Conservation (phyloP, 768 basidiomycete genomes). For the Leccinum variicolor region DNA sequence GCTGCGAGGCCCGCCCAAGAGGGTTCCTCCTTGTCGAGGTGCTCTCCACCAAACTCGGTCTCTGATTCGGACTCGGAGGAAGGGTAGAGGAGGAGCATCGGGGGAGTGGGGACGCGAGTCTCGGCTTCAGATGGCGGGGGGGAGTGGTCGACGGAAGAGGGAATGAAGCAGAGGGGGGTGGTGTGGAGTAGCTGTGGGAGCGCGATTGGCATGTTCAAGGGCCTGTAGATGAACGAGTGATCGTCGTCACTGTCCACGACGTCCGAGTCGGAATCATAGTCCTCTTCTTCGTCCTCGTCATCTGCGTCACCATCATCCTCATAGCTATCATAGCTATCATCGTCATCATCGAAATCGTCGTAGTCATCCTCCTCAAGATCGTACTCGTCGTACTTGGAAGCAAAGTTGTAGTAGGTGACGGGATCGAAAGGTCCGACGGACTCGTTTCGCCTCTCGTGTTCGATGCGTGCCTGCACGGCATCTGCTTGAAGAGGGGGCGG, state of each 20-base stretch:
- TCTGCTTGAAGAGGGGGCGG: neutral
- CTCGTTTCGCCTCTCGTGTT: neutral
- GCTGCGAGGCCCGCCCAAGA: slow-evolving; percentile 1
- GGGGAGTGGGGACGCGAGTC: neutral
- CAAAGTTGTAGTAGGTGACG: neutral
- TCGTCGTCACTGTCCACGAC: neutral
- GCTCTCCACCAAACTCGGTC: neutral
- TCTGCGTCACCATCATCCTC: neutral
- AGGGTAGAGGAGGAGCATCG: neutral
- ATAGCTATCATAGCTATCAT: neutral
- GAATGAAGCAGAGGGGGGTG: neutral
- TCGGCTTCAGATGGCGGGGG: neutral
- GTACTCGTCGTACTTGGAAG: neutral
- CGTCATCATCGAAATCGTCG: neutral
- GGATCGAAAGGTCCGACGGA: neutral
- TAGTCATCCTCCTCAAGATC: neutral
- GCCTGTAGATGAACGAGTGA: neutral
- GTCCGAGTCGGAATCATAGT: neutral
- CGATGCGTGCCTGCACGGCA: neutral
- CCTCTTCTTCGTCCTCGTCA: neutral
- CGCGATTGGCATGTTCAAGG: neutral
- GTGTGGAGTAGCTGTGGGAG: slow-evolving; percentile 4
- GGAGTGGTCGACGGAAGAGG: neutral
- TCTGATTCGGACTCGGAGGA: neutral
- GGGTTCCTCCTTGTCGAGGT: neutral